These are phyloP conservation scores for Simmondsia chinensis DNA, from an alignment of 148 eudicot species.

Conservation along the genomic window DNA sequence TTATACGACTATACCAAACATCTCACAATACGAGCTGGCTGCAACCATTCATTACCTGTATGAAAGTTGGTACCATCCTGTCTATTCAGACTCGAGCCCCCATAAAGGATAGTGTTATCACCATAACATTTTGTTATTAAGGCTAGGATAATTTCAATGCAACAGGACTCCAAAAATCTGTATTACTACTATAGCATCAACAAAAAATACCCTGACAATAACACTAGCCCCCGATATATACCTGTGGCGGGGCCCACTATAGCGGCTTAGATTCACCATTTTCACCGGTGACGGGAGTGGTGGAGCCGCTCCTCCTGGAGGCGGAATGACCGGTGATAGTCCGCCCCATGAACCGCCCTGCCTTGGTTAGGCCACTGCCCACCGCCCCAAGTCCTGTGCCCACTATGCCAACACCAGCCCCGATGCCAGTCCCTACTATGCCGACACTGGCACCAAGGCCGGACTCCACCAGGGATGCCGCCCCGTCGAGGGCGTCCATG, in stretches of 20 bases:
- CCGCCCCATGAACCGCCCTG: constrained; percentile 91
- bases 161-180: too few species aligned
- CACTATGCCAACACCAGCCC: constrained; percentile 60
- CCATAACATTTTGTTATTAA: too few species aligned
- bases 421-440: constrained; percentile 58
- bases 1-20: too few species aligned
- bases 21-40: too few species aligned
- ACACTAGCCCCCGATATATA: neutral
- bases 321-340: constrained; percentile 52
- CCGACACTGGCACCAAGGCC: constrained; percentile 63
- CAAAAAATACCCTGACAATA: too few species aligned
- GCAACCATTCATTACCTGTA: too few species aligned
- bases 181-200: too few species aligned
- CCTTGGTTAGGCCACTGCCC: constrained; percentile 71
- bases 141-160: too few species aligned
- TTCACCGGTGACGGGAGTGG: constrained; percentile 55
- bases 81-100: too few species aligned
- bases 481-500: constrained; percentile 82
- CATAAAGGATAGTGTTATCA: too few species aligned
- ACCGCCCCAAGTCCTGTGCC: constrained; percentile 74
- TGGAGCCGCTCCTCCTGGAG: constrained; percentile 44
- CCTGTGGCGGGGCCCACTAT: constrained; percentile 2
- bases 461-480: constrained; percentile 52
- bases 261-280: constrained; percentile 51
- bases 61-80: too few species aligned